Conservation (phyloP, 805 yeast genomes). For the Metschnikowia peoriensis region DNA sequence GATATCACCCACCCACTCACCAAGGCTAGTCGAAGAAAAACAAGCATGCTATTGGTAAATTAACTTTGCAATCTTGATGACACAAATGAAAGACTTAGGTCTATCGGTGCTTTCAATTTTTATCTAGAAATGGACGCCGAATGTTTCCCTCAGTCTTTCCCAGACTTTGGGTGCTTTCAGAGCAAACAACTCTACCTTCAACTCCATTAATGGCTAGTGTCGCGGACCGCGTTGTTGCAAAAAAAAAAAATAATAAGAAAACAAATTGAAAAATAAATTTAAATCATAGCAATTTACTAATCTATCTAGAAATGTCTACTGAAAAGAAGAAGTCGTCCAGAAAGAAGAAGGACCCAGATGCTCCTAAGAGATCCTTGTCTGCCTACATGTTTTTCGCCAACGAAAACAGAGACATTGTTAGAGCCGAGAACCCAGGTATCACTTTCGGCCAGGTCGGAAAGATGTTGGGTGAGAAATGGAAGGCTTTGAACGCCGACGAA, state of each 20-base stretch:
- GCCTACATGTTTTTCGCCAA: slow-evolving; percentile 99
- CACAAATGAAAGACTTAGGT: no score
- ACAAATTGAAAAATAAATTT: not conserved
- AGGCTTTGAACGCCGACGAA: slow-evolving; percentile 77
- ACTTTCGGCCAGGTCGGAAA: slow-evolving; percentile 95
- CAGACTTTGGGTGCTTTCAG: no score
- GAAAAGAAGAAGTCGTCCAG: slow-evolving; percentile 45
- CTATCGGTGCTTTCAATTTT: no score
- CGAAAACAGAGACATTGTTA: slow-evolving; percentile 93
- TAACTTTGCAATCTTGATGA: no score
- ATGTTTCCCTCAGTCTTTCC: no score
- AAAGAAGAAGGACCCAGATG: slow-evolving; percentile 83
- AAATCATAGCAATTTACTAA: slow-evolving; percentile 3
- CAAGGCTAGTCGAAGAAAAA: no score
- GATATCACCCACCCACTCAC: no score
- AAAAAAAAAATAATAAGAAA: no score
- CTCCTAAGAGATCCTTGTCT: slow-evolving; percentile 97
- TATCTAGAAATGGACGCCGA: no score
- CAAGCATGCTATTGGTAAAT: no score
- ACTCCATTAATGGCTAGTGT: no score
- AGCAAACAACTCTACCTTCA: no score
- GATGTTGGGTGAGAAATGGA: slow-evolving; percentile 95
- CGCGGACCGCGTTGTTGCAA: not conserved
- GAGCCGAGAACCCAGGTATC: slow-evolving; percentile 94
- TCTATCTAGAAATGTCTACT: slow-evolving; percentile 21